Base-by-base conservation (phyloP, 2,329 filamentous ascomycete species). In the Aspergillus fijiensis region DNA sequence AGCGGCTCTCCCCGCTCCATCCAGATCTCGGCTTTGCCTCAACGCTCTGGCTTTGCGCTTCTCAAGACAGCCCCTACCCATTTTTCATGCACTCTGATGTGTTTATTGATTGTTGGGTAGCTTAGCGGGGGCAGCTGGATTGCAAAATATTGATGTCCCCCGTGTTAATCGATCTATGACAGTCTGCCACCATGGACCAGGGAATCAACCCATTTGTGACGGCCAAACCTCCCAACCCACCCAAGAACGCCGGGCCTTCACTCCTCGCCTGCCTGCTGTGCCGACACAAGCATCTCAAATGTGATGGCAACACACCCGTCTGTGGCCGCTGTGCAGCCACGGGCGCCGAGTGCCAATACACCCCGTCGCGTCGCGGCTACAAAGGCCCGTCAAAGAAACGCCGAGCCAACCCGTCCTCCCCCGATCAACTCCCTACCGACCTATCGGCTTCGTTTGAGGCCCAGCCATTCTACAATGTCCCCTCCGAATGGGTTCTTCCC, bases 341-440 rank as follows among this genome's bases (percentile, higher is more conserved):
- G 51, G 82, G 83, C 58, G 77, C 81, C 19, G 81, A 87, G 51
- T 94, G 90, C 73, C 77, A 87, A 69, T 92, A 91, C 72, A 85
- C 91, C 52, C 86, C 88, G 49, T 92, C 89, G 45, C 86, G 89
- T 49, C 85, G 90, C 62, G 90, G 90, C 31, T 91, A 90, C 78
- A 91, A 89, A 74, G 88, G 88, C 14, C 85, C 84, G 1, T 80
- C 84, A n/a, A 83, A 82, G 70, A 80, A 76, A 63, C 76, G 78
- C 19, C 74, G 76, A 51, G 70, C 67, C 55, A 71, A 74, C 50
- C 67, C 68, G n/a, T 67, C 70, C 31, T 72, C 71, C n/a, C 69
- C 68, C 16, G 71, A 75, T 19, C 81, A 82, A 68, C 77, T 80
- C 23, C 81, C 80, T 21, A 80, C 82, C 29, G 84, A 83, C 27